Evolutionary conservation across 805 yeast genomes (phyloP).

Genomic region (Saccharomycopsis sp.): DNA sequence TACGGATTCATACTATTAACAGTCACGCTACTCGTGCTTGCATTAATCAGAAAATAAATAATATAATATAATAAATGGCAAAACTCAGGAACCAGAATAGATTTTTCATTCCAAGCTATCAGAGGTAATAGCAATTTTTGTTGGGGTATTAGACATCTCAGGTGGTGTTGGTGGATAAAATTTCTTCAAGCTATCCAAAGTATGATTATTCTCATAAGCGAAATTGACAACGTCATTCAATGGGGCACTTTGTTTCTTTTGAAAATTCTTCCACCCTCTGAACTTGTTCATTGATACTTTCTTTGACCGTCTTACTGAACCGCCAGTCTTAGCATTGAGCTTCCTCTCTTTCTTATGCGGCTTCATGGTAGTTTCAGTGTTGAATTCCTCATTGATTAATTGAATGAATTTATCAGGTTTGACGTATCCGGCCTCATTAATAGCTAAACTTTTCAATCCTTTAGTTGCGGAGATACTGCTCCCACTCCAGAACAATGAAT

Average conservation of each 20-base stretch:
- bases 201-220: too few relatives aligned
- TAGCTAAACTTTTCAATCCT: background rate
- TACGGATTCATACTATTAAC: slow-evolving; percentile 16
- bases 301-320: background rate
- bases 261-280: background rate
- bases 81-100: too few relatives aligned
- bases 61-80: too few relatives aligned
- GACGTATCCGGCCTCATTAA: too few relatives aligned
- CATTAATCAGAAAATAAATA: slow-evolving; percentile 4
- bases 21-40: slow-evolving; percentile 6
- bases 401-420: background rate
- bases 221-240: too few relatives aligned
- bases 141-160: too few relatives aligned
- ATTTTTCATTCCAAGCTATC: too few relatives aligned
- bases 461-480: background rate
- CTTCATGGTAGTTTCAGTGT: background rate
- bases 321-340: background rate
- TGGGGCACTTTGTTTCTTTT: too few relatives aligned
- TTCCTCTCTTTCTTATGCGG: background rate
- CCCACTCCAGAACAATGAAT: background rate
- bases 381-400: background rate
- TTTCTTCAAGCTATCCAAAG: too few relatives aligned
- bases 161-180: too few relatives aligned
- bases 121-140: too few relatives aligned
- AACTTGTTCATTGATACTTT: background rate